Conservation (phyloP, 2,329 filamentous ascomycete genomes). For the Hypoxylon sp. region DNA sequence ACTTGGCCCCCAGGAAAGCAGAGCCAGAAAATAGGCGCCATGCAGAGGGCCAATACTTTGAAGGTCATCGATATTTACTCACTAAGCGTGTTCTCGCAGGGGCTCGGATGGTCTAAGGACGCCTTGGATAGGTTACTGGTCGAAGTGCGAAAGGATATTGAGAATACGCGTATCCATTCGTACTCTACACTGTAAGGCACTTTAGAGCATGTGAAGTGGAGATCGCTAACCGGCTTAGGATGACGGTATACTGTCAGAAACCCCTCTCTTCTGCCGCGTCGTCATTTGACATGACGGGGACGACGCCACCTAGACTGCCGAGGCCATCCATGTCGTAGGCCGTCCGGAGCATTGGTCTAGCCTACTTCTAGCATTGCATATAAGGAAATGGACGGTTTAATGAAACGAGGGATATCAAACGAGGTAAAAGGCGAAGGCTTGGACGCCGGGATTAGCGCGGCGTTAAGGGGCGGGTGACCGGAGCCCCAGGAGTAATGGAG, state of each 20-base stretch:
- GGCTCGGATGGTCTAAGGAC: conserved; percentile 46
- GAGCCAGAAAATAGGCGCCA: conserved; percentile 49
- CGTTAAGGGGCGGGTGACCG: conserved; percentile 10
- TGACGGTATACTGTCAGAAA: conserved; percentile 51
- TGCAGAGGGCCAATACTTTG: conserved; percentile 50
- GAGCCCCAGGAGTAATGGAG: conserved; percentile 10
- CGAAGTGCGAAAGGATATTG: conserved; percentile 47
- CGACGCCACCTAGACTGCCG: conserved; percentile 8
- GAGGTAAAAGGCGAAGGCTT: conserved; percentile 2
- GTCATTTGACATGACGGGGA: conserved; percentile 22
- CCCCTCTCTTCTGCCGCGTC: conserved; percentile 42
- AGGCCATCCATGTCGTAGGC: conserved; percentile 21
- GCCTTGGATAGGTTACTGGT: conserved; percentile 44
- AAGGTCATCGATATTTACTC: conserved; percentile 48
- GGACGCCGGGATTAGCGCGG: conserved; percentile 13
- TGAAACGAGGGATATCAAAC: conserved; percentile 4
- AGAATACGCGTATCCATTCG: conserved; percentile 49
- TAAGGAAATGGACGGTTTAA: background rate
- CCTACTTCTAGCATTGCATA: conserved; percentile 6
- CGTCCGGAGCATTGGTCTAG: background rate
- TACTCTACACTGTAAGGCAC: conserved; percentile 50
- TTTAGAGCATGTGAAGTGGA: background rate
- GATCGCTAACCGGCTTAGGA: conserved; percentile 38
- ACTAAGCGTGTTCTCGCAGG: conserved; percentile 42
- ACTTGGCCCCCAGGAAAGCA: conserved; percentile 51